Evolutionary conservation across 345 rosid genomes (phyloP).

Genomic region (Leavenworthia alabamica): DNA sequence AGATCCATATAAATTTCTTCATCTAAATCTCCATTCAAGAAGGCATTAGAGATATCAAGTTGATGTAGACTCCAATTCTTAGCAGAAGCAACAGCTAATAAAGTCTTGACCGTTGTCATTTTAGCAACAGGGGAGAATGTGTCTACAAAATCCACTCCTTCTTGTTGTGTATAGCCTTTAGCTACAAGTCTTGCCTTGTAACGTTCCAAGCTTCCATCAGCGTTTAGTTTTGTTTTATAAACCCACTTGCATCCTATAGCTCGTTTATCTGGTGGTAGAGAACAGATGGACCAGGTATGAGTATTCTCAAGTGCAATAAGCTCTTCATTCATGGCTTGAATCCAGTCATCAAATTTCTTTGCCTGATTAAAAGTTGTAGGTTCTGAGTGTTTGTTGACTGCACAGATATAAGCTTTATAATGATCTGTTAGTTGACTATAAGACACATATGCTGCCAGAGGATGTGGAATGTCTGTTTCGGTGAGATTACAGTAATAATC

Average conservation of each 20-base stretch:
- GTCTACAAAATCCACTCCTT: not conserved
- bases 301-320: not conserved
- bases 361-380: too few species aligned
- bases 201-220: not conserved
- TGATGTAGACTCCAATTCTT: not conserved
- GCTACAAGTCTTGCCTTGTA: not conserved
- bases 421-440: too few species aligned
- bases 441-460: too few species aligned
- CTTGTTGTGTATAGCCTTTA: not conserved
- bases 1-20: too few species aligned
- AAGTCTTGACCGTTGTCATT: not conserved
- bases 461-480: too few species aligned
- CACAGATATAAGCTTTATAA: too few species aligned
- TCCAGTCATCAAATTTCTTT: too few species aligned
- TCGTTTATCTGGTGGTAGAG: not conserved
- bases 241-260: not conserved
- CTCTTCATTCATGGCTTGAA: too few species aligned
- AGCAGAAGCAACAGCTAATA: not conserved
- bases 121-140: not conserved
- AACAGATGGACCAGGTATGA: not conserved
- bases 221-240: not conserved
- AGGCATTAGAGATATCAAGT: not conserved
- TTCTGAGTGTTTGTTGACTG: too few species aligned
- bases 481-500: too few species aligned
- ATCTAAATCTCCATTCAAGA: too few species aligned